Conservation (phyloP, 192 early-diverging fungal genomes). For the Allomyces macrogynus region DNA sequence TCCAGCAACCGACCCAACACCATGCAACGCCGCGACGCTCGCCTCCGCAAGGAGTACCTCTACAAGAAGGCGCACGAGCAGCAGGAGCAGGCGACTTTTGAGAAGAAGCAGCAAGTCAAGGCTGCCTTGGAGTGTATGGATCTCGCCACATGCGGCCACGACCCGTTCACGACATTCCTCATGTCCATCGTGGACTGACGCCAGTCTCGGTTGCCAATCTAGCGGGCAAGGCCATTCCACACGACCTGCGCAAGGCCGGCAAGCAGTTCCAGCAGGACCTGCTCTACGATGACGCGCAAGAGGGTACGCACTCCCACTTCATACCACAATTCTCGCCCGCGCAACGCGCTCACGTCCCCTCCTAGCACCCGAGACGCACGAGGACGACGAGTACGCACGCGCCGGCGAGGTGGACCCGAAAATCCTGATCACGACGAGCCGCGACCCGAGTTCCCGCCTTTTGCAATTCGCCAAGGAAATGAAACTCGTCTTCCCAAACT, state of each 20-base stretch:
- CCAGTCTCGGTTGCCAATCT: too few species aligned
- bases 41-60: slow-evolving; percentile 81
- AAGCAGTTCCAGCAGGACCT: slow-evolving; percentile 53
- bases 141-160: background rate
- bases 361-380: slow-evolving; percentile 46
- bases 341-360: background rate
- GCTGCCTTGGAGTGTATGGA: slow-evolving; percentile 57
- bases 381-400: slow-evolving; percentile 92
- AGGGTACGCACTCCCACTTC: slow-evolving; percentile 18
- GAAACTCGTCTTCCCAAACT: slow-evolving; percentile 82
- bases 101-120: slow-evolving; percentile 83
- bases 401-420: slow-evolving; percentile 90
- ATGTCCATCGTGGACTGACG: too few species aligned
- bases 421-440: slow-evolving; percentile 85
- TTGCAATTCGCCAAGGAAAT: slow-evolving; percentile 96
- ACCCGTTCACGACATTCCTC: too few species aligned
- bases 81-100: slow-evolving; percentile 76
- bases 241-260: slow-evolving; percentile 64
- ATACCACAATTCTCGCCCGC: background rate
- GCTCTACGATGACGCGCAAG: slow-evolving; percentile 72
- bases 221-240: slow-evolving; percentile 74
- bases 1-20: too few species aligned
- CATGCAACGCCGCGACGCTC: slow-evolving; percentile 66
- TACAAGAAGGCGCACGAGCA: slow-evolving; percentile 91
- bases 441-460: slow-evolving; percentile 78